Conservation (phyloP, 1,284 basidiomycete species). For the Meira miltonrushii region DNA sequence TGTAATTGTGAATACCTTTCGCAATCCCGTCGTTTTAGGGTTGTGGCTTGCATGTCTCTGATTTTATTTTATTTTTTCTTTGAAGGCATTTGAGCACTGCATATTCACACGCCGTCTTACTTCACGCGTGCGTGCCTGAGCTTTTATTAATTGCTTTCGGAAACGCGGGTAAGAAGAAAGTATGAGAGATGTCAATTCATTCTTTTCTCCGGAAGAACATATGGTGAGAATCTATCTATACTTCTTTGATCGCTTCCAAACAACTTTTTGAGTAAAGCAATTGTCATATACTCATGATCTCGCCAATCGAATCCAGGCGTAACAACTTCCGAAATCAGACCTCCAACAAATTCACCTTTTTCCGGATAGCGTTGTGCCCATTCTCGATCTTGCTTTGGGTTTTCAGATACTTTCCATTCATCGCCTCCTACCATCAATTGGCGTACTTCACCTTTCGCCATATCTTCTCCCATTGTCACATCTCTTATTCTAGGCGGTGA, state of each 20-base stretch:
- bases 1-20: too few relatives aligned
- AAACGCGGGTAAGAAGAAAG: too few relatives aligned
- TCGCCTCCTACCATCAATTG: conserved; percentile 30
- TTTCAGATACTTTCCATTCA: conserved; percentile 37
- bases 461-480: conserved; percentile 28
- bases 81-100: too few relatives aligned
- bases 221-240: background rate
- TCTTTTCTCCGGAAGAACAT: too few relatives aligned
- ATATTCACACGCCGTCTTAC: too few relatives aligned
- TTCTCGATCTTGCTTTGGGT: conserved; percentile 19
- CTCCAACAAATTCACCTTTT: conserved; percentile 15
- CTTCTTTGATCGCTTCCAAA: background rate
- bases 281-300: conserved; percentile 3
- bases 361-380: background rate
- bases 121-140: too few relatives aligned
- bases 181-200: too few relatives aligned
- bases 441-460: conserved; percentile 25
- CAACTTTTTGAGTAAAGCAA: background rate
- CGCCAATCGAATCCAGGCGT: conserved; percentile 17
- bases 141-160: too few relatives aligned
- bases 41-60: too few relatives aligned
- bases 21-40: too few relatives aligned
- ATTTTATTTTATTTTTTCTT: too few relatives aligned
- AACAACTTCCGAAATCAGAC: conserved; percentile 33
- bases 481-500: conserved; percentile 22